Base-by-base conservation (phyloP, 495 filamentous ascomycete species). In the Glarea lozoyensis region DNA sequence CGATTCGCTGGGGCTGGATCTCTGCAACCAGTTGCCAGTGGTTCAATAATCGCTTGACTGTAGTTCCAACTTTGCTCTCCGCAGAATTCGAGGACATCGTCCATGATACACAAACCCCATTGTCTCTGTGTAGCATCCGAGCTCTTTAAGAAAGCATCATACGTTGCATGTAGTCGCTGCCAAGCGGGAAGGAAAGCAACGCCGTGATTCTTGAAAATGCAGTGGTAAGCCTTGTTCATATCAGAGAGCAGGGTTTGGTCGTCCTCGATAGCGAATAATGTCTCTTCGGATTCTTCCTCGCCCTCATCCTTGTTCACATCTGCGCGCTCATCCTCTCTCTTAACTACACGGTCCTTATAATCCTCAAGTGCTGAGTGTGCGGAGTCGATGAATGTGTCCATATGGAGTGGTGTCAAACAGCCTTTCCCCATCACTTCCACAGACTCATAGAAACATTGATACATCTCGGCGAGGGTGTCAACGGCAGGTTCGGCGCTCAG, bases 161-260 rank as follows among this genome's bases (percentile, higher is more conserved):
- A 99, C 38, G 86, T 93, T 10, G 64, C 67, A 48, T 90, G 73
- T 15, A 99, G 73, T 18, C 79, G 77, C 55, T 92, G 79, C 90
- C 90, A 97, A 32, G 84, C 63, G 7, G 77, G 83, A 39, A 99
- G 75, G 75, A 97, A 99, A 20, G 69, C 59, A 13, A 75, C 70
- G 43, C 86, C 83, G 55, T 93, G 86, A 69, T 95, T 86, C 71
- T 96, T 96, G 70, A 97, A 97, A 53, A 99, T 88, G 33, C 86
- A 92, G 62, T 99, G 93, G 76, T 94, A 99, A 0, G 93, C 88
- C 69, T 99, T 99, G 79, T 97, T 99, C 93, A 99, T 99, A 57
- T 99, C 93, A 7, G 89, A 94, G 36, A 99, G 78, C 16, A 99
- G 68, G 19, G 86, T 89, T 60, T 97, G 92, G 58, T 99, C 93